Conservation (phyloP, 805 yeast species). For the Candida morakotiae region DNA sequence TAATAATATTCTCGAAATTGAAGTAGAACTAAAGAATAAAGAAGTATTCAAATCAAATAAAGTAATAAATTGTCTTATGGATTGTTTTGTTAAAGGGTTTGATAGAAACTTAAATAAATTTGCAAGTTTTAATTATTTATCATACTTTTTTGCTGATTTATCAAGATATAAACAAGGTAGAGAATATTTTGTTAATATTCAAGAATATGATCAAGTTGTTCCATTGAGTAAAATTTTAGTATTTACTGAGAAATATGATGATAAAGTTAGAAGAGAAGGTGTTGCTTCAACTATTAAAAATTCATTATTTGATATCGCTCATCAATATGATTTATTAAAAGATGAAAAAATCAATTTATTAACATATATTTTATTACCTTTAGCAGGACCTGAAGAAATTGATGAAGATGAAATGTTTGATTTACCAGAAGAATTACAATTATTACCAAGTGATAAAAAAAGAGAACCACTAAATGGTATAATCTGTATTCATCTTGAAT, state of each 20-base stretch:
- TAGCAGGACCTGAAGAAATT: conserved; percentile 72
- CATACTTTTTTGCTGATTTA: conserved; percentile 86
- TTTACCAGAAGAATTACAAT: conserved; percentile 84
- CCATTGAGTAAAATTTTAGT: conserved; percentile 80
- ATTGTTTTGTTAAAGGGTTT: conserved; percentile 81
- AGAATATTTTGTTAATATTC: conserved; percentile 68
- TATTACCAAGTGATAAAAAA: conserved; percentile 67
- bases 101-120: conserved; percentile 66
- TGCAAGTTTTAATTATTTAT: conserved; percentile 77
- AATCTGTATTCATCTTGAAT: conserved; percentile 70
- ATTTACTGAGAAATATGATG: conserved; percentile 77
- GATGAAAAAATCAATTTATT: conserved; percentile 67
- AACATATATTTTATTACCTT: conserved; percentile 78
- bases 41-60: conserved; percentile 50
- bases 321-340: conserved; percentile 56
- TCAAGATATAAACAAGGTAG: conserved; percentile 76
- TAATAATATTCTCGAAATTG: conserved; percentile 41
- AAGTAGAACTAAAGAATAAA: conserved; percentile 27
- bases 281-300: conserved; percentile 91
- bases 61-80: conserved; percentile 79
- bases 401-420: conserved; percentile 82
- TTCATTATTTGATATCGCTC: conserved; percentile 72
- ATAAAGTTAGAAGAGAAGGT: conserved; percentile 82
- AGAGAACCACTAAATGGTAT: conserved; percentile 72
- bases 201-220: conserved; percentile 68